Evolutionary conservation across 1,284 basidiomycete genomes (phyloP).

Genomic region (Singerocomus inundabilis): DNA sequence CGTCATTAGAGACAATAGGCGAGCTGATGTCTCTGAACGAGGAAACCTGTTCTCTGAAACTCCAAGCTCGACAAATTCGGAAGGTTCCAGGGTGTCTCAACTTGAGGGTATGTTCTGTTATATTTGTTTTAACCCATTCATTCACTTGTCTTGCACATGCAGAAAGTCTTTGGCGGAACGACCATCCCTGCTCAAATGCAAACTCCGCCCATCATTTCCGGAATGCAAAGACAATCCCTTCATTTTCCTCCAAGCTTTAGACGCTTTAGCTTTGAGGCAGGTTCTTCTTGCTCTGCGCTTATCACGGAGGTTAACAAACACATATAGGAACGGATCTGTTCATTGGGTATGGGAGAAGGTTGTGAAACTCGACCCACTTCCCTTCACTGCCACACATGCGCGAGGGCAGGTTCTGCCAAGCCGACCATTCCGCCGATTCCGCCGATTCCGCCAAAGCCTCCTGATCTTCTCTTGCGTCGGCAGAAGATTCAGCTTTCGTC

Average conservation of each 20-base stretch:
- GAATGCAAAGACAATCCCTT: background rate
- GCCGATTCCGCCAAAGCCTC: conserved; percentile 1
- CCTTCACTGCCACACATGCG: background rate
- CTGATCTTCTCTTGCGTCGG: background rate
- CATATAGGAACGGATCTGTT: background rate
- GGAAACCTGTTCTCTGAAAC: too few species aligned
- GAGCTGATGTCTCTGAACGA: too few species aligned
- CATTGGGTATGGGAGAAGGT: background rate
- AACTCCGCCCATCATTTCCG: background rate
- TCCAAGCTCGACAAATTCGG: too few species aligned
- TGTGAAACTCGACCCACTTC: background rate
- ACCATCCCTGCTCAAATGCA: background rate
- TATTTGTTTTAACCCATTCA: too few species aligned
- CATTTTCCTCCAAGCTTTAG: background rate
- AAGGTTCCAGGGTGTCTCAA: too few species aligned
- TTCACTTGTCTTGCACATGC: background rate
- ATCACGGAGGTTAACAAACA: background rate
- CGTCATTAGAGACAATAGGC: too few species aligned
- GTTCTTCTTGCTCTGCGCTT: background rate
- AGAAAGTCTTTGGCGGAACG: background rate
- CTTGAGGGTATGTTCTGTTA: background rate
- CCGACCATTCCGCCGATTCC: conserved; percentile 7
- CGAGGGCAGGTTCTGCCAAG: background rate
- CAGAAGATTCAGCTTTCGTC: background rate
- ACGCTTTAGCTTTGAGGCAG: background rate